These are phyloP conservation scores for Fusarium succisae DNA, from an alignment of 2,329 filamentous ascomycete genomes.

Conservation along the genomic window DNA sequence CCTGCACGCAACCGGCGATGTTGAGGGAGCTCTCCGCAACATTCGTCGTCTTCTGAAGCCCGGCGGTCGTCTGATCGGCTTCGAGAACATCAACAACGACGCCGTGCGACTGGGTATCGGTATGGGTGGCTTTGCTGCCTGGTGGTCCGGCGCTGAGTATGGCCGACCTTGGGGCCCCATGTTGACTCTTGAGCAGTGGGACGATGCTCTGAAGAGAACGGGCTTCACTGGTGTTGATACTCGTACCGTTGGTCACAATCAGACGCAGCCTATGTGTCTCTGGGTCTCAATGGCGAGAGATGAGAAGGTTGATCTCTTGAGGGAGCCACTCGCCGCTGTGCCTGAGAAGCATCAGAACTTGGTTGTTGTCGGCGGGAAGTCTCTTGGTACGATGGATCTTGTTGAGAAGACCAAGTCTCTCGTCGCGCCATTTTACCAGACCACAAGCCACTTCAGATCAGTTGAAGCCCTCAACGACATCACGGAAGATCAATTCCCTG, in stretches of 20 bases:
- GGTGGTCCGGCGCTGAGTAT: constrained; percentile 19
- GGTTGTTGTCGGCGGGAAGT: background rate
- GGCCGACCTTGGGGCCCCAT: constrained; percentile 9
- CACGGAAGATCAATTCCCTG: background rate
- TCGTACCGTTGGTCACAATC: background rate
- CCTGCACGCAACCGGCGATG: background rate
- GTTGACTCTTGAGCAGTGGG: constrained; percentile 14
- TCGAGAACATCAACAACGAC: constrained; percentile 6
- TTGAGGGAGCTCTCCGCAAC: background rate
- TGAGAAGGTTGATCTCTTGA: background rate
- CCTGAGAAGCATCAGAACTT: background rate
- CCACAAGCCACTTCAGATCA: background rate
- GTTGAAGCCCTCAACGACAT: background rate
- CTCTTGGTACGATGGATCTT: background rate
- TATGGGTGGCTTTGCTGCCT: constrained; percentile 14
- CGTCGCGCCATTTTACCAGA: background rate
- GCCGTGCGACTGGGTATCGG: background rate
- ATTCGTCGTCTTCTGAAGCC: constrained; percentile 1
- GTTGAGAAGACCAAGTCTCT: background rate
- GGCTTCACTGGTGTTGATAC: constrained; percentile 25
- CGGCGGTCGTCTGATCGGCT: constrained; percentile 1
- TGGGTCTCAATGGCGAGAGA: constrained; percentile 1
- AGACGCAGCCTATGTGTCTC: constrained; percentile 5
- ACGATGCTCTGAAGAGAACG: background rate
- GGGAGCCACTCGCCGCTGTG: background rate